Base-by-base conservation (phyloP, 2,329 filamentous ascomycete genomes). In the Orbilia brochopaga region DNA sequence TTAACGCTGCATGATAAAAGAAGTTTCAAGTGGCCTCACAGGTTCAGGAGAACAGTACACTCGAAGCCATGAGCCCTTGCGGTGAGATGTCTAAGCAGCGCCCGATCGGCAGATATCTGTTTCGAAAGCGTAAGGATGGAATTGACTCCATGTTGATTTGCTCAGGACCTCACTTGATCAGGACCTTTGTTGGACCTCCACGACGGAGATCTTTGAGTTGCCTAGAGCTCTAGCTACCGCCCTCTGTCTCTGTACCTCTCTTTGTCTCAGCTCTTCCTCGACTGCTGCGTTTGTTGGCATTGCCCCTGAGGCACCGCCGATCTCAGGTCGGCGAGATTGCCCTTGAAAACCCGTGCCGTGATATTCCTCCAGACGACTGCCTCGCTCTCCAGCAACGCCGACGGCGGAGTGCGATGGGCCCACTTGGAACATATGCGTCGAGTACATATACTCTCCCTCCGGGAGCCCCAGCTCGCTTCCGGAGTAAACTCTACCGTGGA, bases 401-500 rank as follows among this genome's bases (percentile, higher is more conserved):
- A 59, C 27, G 15, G 37, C 54, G 7, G 54, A 57, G 24, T 46
- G 35, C 10, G 23, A 57, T 11, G 54, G 54, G 15, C n/a, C 17
- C 6, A 27, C n/a, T 13, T 44, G 13, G n/a, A 44, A 44, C 37
- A 24, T 44, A 15, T 57, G 21, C 37, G 35, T 46, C 1, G 35
- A 24, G 35, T 15, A 21, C 53, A 42, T 42, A 17, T 40, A 24
- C 19, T 40, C 32, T 5, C 24, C 53, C 2, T 7, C 30, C 10
- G 24, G 30, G 8, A 30, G 21, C 6, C 30, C 32, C 17, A 61
- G 35, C 19, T 57, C 35, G 13, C 8, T 32, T 27, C 35, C 54
- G 7, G 54, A 57, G 54, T 57, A 57, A 35, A 57, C 24, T 1
- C 19, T 23, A 2, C 35, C 57, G 23, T 51, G 48, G 15, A 51